Percentiles rank a stretch among this genome's conserved stretches.
These are phyloP conservation scores for Emericellopsis atlantica DNA, from an alignment of 2,329 filamentous ascomycete genomes.

Conservation along the genomic window DNA sequence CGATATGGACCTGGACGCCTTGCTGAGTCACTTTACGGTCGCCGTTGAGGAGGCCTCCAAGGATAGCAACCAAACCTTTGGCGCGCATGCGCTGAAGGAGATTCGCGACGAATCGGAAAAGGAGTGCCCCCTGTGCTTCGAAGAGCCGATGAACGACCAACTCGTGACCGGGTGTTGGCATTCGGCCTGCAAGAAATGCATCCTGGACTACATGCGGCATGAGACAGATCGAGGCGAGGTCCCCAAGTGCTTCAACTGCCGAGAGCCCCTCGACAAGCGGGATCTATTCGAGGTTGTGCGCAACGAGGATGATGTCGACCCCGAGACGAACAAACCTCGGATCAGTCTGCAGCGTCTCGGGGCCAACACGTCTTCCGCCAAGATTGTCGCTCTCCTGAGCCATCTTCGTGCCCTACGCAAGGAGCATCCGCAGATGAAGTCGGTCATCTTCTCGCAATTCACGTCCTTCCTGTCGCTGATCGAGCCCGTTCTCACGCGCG, in stretches of 20 bases:
- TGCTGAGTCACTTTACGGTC: constrained; percentile 75
- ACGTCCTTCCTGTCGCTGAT: constrained; percentile 92
- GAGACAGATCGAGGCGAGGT: constrained; percentile 64
- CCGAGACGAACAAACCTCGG: constrained; percentile 28
- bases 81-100: constrained; percentile 75
- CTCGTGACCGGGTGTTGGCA: constrained; percentile 97
- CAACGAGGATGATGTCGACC: constrained; percentile 50
- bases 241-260: constrained; percentile 83
- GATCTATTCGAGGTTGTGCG: constrained; percentile 90
- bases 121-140: constrained; percentile 89
- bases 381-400: constrained; percentile 67
- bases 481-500: constrained; percentile 60
- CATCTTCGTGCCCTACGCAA: constrained; percentile 59
- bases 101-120: constrained; percentile 81
- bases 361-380: constrained; percentile 65
- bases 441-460: constrained; percentile 93
- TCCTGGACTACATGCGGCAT: constrained; percentile 83
- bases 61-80: constrained; percentile 50
- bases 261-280: constrained; percentile 65
- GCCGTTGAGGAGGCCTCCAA: constrained; percentile 50
- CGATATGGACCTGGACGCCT: constrained; percentile 84
- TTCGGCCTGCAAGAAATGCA: constrained; percentile 85
- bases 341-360: constrained; percentile 50
- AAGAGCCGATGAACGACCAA: constrained; percentile 92
- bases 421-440: constrained; percentile 61